These are phyloP conservation scores for Ophiosphaerella narmari DNA, from an alignment of 2,329 filamentous ascomycete species.

Conservation along the genomic window DNA sequence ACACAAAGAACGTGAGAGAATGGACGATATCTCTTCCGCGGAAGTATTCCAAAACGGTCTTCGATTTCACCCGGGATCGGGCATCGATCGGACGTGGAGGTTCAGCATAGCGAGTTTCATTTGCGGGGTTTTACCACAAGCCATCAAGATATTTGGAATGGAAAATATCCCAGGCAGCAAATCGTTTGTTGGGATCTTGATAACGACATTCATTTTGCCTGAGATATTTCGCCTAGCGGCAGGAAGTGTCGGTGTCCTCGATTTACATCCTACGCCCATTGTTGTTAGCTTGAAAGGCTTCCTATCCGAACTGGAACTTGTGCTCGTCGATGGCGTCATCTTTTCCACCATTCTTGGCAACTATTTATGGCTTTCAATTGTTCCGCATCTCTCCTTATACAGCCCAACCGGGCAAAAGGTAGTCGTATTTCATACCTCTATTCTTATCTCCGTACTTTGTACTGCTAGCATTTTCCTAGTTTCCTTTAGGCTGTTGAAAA, in stretches of 20 bases:
- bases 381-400: no score
- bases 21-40: neutral
- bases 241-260: neutral
- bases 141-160: conserved; percentile 8
- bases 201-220: conserved; percentile 1
- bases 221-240: conserved; percentile 3
- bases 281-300: neutral
- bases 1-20: neutral
- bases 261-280: conserved; percentile 2
- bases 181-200: neutral
- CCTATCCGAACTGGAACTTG: no score
- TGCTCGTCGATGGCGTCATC: no score
- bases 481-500: no score
- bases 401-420: no score
- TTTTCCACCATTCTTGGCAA: no score
- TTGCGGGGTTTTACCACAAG: conserved; percentile 3
- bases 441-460: no score
- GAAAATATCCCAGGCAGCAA: conserved; percentile 1
- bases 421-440: no score
- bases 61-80: neutral
- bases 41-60: neutral
- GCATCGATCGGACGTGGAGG: conserved; percentile 1
- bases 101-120: neutral
- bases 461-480: no score
- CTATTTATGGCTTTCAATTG: no score